Conservation (phyloP, 352 stramenopile species). For the Phytophthora uliginosa region DNA sequence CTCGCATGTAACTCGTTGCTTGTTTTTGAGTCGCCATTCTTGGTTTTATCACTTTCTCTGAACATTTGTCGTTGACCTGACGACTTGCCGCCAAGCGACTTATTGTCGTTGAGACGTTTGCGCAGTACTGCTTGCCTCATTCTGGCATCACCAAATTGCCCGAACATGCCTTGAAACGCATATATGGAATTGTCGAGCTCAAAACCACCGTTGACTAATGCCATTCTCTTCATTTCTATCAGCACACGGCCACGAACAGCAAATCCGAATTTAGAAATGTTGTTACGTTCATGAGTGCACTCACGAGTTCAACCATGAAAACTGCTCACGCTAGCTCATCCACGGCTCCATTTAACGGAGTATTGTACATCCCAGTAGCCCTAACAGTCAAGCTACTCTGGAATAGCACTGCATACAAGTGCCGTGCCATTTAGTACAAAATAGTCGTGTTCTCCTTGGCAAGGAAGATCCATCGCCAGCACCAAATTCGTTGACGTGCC, state of each 20-base stretch:
- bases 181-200: neutral
- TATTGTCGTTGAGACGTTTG: neutral
- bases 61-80: neutral
- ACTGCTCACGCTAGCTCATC: neutral
- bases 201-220: constrained; percentile 14
- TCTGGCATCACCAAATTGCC: neutral
- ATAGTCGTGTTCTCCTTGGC: constrained; percentile 71
- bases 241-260: neutral
- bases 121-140: neutral
- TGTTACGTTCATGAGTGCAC: neutral
- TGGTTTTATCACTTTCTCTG: neutral
- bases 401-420: constrained; percentile 74
- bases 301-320: neutral
- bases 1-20: neutral
- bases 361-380: neutral
- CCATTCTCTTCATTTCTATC: neutral
- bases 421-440: constrained; percentile 94
- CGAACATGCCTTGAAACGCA: constrained; percentile 12
- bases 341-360: neutral
- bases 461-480: constrained; percentile 90
- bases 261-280: neutral
- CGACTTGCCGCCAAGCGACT: neutral
- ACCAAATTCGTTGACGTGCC: constrained; percentile 96
- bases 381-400: constrained; percentile 3
- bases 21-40: constrained; percentile 3